Evolutionary conservation across 306 rosid species (phyloP).

Genomic region (Begonia fuchsioides): DNA sequence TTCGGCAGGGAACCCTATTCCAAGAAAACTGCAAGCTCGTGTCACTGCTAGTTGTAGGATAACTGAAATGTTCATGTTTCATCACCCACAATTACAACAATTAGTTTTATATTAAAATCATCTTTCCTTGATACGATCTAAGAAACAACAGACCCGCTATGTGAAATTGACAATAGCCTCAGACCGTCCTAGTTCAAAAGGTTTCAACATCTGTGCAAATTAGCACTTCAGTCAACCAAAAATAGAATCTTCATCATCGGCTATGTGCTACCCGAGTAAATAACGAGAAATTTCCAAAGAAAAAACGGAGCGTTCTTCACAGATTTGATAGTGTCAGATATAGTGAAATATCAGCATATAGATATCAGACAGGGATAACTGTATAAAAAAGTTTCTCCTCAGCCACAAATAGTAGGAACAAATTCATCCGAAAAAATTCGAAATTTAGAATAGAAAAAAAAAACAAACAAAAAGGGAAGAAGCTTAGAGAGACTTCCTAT

Average conservation of each 20-base stretch:
- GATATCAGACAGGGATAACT: constrained; percentile 7
- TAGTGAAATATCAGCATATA: constrained; percentile 3
- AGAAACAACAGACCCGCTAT: too few relatives aligned
- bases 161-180: constrained; percentile 27
- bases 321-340: constrained; percentile 4
- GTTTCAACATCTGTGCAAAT: constrained; percentile 36
- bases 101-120: not conserved
- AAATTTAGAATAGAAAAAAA: not conserved
- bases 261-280: not conserved
- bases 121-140: too few relatives aligned
- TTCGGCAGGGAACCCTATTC: too few relatives aligned
- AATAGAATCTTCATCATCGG: constrained; percentile 34
- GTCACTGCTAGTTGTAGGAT: constrained; percentile 94
- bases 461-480: too few relatives aligned
- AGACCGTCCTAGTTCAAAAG: constrained; percentile 84
- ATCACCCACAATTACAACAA: constrained; percentile 29
- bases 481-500: constrained; percentile 26
- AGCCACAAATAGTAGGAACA: not conserved
- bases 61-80: constrained; percentile 42
- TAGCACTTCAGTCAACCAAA: constrained; percentile 24
- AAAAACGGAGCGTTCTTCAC: not conserved
- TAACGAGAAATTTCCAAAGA: not conserved
- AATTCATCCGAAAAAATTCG: not conserved
- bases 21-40: not conserved
- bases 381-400: constrained; percentile 4